Conservation (phyloP, 2,329 filamentous ascomycete genomes). For the Geosmithia morbida region DNA sequence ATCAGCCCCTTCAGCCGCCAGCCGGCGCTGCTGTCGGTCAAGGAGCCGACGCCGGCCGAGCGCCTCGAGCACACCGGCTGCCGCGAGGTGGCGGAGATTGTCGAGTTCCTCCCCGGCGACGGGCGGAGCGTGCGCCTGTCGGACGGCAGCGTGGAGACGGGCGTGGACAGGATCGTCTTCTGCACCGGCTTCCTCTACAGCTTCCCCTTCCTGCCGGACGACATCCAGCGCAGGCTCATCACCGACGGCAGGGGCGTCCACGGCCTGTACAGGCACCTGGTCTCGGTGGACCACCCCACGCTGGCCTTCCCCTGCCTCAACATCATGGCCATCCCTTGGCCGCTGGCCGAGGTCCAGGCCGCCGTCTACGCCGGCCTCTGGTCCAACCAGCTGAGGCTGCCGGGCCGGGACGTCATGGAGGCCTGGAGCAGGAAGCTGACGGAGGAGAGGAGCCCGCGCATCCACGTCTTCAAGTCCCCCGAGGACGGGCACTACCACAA, state of each 20-base stretch:
- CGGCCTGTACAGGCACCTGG: conserved; percentile 65
- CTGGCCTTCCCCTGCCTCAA: conserved; percentile 64
- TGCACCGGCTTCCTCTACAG: conserved; percentile 85
- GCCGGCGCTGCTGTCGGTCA: conserved; percentile 52
- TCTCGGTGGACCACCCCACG: conserved; percentile 62
- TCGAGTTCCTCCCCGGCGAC: conserved; percentile 31
- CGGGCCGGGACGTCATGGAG: conserved; percentile 48
- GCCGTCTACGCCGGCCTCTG: conserved; percentile 66
- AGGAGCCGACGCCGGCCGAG: conserved; percentile 29
- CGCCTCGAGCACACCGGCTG: conserved; percentile 28
- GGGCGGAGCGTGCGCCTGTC: conserved; percentile 50
- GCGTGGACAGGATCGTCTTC: conserved; percentile 68
- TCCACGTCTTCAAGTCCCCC: conserved; percentile 14
- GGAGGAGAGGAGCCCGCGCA: conserved; percentile 16
- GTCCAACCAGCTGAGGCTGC: conserved; percentile 54
- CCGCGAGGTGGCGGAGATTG: conserved; percentile 42
- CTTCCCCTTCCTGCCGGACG: conserved; percentile 51
- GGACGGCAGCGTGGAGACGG: conserved; percentile 47
- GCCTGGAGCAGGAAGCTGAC: conserved; percentile 53
- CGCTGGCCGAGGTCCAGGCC: conserved; percentile 63
- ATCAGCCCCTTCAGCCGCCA: conserved; percentile 45
- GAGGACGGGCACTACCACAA: conserved; percentile 59
- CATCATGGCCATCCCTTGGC: conserved; percentile 80
- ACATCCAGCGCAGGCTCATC: conserved; percentile 36
- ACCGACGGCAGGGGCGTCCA: conserved; percentile 56